Percentiles rank a stretch among this genome's conserved stretches.
These are phyloP conservation scores for Phytophthora rubi DNA, from an alignment of 352 stramenopile genomes.

Conservation along the genomic window DNA sequence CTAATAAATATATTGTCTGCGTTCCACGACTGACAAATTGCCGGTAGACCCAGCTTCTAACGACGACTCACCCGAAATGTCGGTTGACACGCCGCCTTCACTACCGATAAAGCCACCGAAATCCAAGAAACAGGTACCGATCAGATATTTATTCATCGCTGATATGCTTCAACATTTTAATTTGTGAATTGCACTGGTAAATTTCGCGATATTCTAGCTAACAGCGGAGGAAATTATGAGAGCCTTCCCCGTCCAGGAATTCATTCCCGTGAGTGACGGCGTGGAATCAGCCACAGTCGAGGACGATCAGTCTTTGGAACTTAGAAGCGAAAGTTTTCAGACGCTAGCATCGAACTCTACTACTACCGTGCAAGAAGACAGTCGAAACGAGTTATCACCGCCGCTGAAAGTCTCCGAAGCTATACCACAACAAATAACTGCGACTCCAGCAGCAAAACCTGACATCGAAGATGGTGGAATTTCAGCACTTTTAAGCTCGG, in stretches of 20 bases:
- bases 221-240: slow-evolving; percentile 66
- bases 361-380: neutral
- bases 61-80: slow-evolving; percentile 1
- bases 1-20: neutral
- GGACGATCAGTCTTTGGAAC: neutral
- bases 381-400: neutral
- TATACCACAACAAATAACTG: neutral
- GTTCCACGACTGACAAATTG: neutral
- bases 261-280: slow-evolving; percentile 49
- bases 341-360: neutral
- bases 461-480: slow-evolving; percentile 2
- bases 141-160: neutral
- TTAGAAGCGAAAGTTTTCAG: neutral
- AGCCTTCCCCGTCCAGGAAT: slow-evolving; percentile 76
- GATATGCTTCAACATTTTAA: neutral
- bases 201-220: slow-evolving; percentile 32
- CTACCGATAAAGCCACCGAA: slow-evolving; percentile 8
- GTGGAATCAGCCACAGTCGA: neutral
- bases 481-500: slow-evolving; percentile 57
- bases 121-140: slow-evolving; percentile 31
- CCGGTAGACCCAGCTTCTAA: slow-evolving; percentile 4
- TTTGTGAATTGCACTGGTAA: neutral
- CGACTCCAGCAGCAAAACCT: neutral
- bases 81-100: neutral
- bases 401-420: neutral